Percentiles rank a stretch among this genome's conserved stretches.
Conservation (phyloP, 2,329 filamentous ascomycete genomes). For the Berkeleyomyces basicola region DNA sequence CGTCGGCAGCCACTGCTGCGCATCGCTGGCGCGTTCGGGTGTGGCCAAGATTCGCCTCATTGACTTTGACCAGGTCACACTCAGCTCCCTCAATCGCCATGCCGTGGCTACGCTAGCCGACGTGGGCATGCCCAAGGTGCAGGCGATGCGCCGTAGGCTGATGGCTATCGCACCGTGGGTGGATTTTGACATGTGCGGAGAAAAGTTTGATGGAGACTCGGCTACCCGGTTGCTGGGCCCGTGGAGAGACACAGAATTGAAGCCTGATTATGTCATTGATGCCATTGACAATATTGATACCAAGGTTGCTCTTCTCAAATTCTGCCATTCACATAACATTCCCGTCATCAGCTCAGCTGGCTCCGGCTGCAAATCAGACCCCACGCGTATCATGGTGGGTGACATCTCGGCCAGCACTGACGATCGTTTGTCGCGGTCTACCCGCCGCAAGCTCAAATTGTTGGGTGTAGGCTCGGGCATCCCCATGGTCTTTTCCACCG, state of each 20-base stretch:
- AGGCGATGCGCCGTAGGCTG: conserved; percentile 61
- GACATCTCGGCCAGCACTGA: conserved; percentile 82
- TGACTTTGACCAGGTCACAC: conserved; percentile 93
- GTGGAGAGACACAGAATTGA: conserved; percentile 37
- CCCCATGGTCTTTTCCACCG: conserved; percentile 80
- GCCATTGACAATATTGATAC: conserved; percentile 98
- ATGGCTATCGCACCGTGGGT: conserved; percentile 86
- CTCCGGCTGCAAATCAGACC: conserved; percentile 79
- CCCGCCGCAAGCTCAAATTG: conserved; percentile 60
- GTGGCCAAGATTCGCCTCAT: conserved; percentile 76
- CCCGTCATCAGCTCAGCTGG: conserved; percentile 92
- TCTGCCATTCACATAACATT: conserved; percentile 62
- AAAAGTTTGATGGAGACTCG: conserved; percentile 57
- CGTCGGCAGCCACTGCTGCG: conserved; percentile 80
- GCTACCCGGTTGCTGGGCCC: conserved; percentile 51
- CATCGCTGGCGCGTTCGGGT: conserved; percentile 74
- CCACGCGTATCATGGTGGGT: conserved; percentile 71
- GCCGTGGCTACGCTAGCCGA: conserved; percentile 87
- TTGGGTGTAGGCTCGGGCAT: conserved; percentile 72
- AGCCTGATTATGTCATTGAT: conserved; percentile 81
- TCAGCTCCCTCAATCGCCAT: conserved; percentile 90
- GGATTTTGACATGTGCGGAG: conserved; percentile 68
- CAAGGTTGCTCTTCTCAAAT: conserved; percentile 78
- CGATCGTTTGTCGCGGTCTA: conserved; percentile 74
- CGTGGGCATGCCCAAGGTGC: conserved; percentile 83